phyloP scores from a whole-genome alignment of 108 stramenopile species.

The Hondaea fermentalgiana region DNA sequence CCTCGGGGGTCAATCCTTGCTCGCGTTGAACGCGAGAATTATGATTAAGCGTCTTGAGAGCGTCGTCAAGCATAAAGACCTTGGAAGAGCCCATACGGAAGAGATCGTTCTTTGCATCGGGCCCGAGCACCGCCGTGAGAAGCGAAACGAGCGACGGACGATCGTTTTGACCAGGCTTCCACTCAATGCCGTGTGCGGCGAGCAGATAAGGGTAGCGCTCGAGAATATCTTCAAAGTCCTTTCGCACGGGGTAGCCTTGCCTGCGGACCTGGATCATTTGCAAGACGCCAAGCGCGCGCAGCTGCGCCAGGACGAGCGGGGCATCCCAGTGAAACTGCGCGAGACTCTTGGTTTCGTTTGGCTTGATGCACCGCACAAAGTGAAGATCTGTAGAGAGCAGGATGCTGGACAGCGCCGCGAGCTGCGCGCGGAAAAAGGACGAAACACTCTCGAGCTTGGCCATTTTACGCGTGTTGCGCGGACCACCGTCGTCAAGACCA shows the following conservation, averaged over 20 bases:
- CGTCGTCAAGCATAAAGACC: background rate
- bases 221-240: background rate
- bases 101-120: background rate
- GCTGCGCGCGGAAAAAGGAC: slow-evolving; percentile 70
- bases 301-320: background rate
- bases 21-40: background rate
- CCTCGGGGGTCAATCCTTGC: background rate
- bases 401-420: slow-evolving; percentile 61
- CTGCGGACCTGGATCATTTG: background rate
- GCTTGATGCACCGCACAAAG: slow-evolving; percentile 96
- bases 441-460: slow-evolving; percentile 37
- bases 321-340: background rate
- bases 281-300: background rate
- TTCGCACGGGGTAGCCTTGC: background rate
- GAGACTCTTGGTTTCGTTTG: slow-evolving; percentile 56
- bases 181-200: background rate
- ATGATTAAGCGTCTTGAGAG: background rate
- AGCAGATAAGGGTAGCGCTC: background rate
- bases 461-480: background rate
- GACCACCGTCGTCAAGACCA: background rate
- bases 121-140: background rate
- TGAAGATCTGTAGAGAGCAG: slow-evolving; percentile 81
- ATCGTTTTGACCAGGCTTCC: background rate
- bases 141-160: background rate
- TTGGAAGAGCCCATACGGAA: background rate